These are phyloP conservation scores for Fragilaria crotonensis DNA, from an alignment of 108 stramenopile genomes.

Conservation along the genomic window DNA sequence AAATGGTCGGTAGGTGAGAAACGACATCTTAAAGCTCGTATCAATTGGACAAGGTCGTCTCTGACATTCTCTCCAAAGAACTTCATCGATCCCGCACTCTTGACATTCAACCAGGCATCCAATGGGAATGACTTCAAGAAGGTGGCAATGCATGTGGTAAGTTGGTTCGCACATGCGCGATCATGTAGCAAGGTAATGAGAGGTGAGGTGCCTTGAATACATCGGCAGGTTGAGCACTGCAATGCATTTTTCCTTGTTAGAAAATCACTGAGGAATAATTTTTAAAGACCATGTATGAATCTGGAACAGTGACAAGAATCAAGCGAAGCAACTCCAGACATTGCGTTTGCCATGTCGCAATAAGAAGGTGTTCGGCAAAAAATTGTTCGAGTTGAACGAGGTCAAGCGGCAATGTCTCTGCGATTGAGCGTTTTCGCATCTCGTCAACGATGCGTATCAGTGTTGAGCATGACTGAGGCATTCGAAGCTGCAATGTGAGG, in stretches of 20 bases:
- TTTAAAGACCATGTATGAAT: not conserved
- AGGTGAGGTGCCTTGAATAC: not conserved
- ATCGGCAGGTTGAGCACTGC: not conserved
- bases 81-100: not conserved
- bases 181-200: not conserved
- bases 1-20: not conserved
- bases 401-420: not conserved
- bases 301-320: not conserved
- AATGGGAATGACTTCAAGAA: conserved; percentile 7
- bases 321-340: not conserved
- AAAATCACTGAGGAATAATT: not conserved
- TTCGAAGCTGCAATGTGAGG: not conserved
- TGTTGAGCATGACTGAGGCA: not conserved
- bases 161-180: not conserved
- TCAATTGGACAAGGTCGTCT: not conserved
- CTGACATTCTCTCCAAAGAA: not conserved
- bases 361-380: not conserved
- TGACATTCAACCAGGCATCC: not conserved
- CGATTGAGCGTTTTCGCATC: not conserved
- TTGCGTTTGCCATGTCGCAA: not conserved
- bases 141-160: not conserved
- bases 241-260: not conserved
- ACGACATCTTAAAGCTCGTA: not conserved
- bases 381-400: not conserved
- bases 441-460: not conserved